Conservation (phyloP, 2,329 filamentous ascomycete genomes). For the Arachnomyces sp. region DNA sequence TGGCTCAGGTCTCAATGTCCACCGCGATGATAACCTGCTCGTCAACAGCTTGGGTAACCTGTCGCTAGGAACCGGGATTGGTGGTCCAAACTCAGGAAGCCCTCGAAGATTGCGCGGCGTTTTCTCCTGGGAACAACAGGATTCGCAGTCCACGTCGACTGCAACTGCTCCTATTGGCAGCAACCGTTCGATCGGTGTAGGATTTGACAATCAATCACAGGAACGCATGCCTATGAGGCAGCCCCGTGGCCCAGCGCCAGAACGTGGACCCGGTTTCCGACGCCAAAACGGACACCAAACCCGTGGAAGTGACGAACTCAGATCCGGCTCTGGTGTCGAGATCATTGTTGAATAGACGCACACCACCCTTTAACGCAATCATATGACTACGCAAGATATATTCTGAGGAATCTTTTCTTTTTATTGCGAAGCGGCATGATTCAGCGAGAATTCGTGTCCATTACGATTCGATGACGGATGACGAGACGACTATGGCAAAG, state of each 20-base stretch:
- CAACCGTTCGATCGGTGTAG: conserved; percentile 53
- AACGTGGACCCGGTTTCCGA: conserved; percentile 50
- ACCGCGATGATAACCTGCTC: conserved; percentile 50
- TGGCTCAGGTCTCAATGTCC: conserved; percentile 38
- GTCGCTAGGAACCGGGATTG: conserved; percentile 45
- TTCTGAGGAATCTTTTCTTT: conserved; percentile 34
- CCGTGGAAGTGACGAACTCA: conserved; percentile 56
- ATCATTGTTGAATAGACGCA: conserved; percentile 53
- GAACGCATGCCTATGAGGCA: conserved; percentile 52
- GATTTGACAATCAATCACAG: conserved; percentile 48
- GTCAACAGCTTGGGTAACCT: conserved; percentile 57
- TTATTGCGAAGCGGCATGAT: conserved; percentile 28
- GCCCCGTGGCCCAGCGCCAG: conserved; percentile 53
- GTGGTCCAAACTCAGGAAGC: conserved; percentile 42
- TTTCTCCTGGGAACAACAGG: conserved; percentile 52
- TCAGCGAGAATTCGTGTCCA: conserved; percentile 29
- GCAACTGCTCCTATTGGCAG: conserved; percentile 53
- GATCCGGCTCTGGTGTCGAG: conserved; percentile 51
- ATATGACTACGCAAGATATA: conserved; percentile 18
- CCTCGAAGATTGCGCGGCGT: conserved; percentile 52
- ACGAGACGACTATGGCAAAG: conserved; percentile 36
- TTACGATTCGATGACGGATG: conserved; percentile 42
- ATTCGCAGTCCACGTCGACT: conserved; percentile 36
- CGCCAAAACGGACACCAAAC: conserved; percentile 55
- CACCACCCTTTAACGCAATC: conserved; percentile 14